These are phyloP conservation scores for Aureobasidium namibiae DNA, from an alignment of 2,329 filamentous ascomycete genomes.

Conservation along the genomic window DNA sequence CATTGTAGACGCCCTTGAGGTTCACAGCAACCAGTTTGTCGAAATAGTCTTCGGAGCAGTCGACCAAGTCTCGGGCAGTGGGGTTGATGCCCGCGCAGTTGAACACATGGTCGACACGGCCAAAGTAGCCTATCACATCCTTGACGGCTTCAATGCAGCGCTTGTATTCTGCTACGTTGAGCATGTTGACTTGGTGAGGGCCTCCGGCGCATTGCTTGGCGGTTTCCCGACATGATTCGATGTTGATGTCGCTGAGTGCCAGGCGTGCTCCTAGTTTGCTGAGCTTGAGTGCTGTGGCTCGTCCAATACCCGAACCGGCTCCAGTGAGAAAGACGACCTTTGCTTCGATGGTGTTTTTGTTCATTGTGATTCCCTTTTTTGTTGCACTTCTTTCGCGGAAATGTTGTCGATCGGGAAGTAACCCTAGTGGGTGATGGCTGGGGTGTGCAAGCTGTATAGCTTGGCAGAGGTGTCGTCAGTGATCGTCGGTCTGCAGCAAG, in stretches of 20 bases:
- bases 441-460: neutral
- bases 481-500: too few species aligned
- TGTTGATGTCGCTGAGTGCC: conserved; percentile 34
- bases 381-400: neutral
- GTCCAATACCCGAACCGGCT: conserved; percentile 32
- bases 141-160: conserved; percentile 21
- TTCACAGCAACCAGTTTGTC: conserved; percentile 32
- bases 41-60: conserved; percentile 37
- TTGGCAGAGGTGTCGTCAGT: neutral
- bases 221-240: conserved; percentile 23
- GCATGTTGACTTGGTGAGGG: conserved; percentile 30
- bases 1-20: conserved; percentile 33
- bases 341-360: conserved; percentile 14
- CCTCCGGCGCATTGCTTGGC: conserved; percentile 21
- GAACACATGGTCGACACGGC: conserved; percentile 34
- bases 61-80: conserved; percentile 25
- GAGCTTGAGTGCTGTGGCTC: conserved; percentile 37
- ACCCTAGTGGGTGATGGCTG: neutral
- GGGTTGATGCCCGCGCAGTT: conserved; percentile 35
- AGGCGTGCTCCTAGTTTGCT: conserved; percentile 35
- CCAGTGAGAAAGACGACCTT: conserved; percentile 26
- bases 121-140: conserved; percentile 25
- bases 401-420: neutral
- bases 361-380: neutral
- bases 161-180: conserved; percentile 22